Base-by-base conservation (phyloP, 169 alveolate genomes). In the Plasmodium ovale region DNA sequence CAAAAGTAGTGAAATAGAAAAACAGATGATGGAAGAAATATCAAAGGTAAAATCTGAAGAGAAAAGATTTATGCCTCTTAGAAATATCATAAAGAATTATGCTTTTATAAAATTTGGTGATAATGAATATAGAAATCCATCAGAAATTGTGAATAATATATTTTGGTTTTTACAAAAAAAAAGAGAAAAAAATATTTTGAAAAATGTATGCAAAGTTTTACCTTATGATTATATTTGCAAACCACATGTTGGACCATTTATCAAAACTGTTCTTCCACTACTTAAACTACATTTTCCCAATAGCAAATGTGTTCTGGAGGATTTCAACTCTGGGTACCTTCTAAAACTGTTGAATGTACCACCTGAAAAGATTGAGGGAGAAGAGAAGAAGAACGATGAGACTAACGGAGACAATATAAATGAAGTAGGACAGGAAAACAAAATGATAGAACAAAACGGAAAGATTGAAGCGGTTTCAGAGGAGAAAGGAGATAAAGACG, bases 191-290 rank as follows among this genome's bases (percentile, higher is more conserved):
- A 65, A 65, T 79, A 49, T 49, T 12, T 54, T 93, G 4, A 71
- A 95, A 39, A 91, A 90, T 35, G 33, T 94, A 23, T 89, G 94
- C 19, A 88, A 92, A 60, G 87, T 94, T 47, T 87, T 94, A n/a
- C 96, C 96, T 0, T 53, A 85, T 21, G 95, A 94, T 53, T 35
- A 59, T 27, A 88, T 94, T 9, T 94, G 96, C 71, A 90, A 92
- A 56, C 95, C 96, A 1, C 92, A 92, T 19, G 47, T 79, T 16
- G 79, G 88, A 3, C 79, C 79, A n/a, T 79, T 79, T 33, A 79
- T 59, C 29, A 79, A 79, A 58, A 29, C 82, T 27, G 21, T 79
- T 14, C 62, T 79, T 6, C 89, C 89, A 25, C 12, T 79, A 23
- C 5, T 79, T 7, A 64, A 53, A 23, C 25, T 51, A 9, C 54